Evolutionary conservation across 1,284 basidiomycete species (phyloP), one percentile per base, ranked within the genome.

Genomic region (Leccinum subrobustum): DNA sequence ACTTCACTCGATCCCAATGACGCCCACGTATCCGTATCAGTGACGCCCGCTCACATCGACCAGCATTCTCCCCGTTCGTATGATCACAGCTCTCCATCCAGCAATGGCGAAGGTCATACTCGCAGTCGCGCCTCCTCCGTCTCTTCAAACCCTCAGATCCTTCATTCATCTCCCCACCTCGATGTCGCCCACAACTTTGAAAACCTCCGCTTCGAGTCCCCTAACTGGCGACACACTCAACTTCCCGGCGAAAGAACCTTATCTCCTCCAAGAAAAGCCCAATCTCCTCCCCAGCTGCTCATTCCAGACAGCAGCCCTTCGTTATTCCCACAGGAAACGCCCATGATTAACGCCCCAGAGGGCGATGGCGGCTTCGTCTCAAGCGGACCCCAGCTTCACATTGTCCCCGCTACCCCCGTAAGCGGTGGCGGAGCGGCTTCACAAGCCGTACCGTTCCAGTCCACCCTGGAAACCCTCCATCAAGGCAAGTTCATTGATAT

Each of bases 381-480:
- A 14, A 70, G 77, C 3, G 85, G 86, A 0, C 88, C 87, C 1
- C 81, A 81, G 54, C 79, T 92, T 64, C 84, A 91, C 67, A 86
- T 92, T 62, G 89, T 91, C 6, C 90, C 90, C 29, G 89, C 90
- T n/a, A 92, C 90, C 2, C 91, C 90, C 7, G 79, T 92, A 60
- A 83, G 81, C 63, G 87, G 84, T 42, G 86, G 84, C 27, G 83
- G 76, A 50, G 79, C 76, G 29, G 76, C 75, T 54, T 74, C 76
- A 20, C 78, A 80, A 60, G 71, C 76, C 33, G 79, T 77, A 39
- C 78, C 82, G 35, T 87, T 84, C 75, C 81, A 82, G 65, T 73
- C 77, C 42, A 75, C 76, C 44, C 68, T 83, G 56, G 71, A 77
- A 60, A 77, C 78, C 14, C 72, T 84, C 52, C 76, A 77, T 63